Conservation (phyloP, 306 rosid species). For the Vicia sativa region DNA sequence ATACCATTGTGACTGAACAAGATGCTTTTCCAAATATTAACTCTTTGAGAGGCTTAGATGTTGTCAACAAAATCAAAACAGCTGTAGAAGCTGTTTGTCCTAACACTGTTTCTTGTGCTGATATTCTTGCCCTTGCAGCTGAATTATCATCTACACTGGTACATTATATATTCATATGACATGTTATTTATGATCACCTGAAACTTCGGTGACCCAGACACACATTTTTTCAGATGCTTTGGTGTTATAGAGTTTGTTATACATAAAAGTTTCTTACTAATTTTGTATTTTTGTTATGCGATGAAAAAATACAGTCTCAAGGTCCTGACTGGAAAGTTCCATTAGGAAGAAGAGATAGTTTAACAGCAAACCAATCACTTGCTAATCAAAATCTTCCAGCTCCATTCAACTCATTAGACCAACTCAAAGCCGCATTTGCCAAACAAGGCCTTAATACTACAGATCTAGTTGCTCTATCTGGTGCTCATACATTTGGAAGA, state of each 20-base stretch:
- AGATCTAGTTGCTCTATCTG: constrained; percentile 63
- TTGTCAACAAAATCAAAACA: constrained; percentile 54
- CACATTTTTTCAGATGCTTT: too few species aligned
- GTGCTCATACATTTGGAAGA: constrained; percentile 55
- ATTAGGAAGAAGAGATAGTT: constrained; percentile 58
- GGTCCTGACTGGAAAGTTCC: constrained; percentile 51
- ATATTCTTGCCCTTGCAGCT: constrained; percentile 61
- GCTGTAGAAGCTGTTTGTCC: constrained; percentile 56
- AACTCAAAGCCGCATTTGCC: constrained; percentile 32
- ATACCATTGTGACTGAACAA: constrained; percentile 54
- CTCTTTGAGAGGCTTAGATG: constrained; percentile 60
- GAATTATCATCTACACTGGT: constrained; percentile 49
- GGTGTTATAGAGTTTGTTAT: too few species aligned
- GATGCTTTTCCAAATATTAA: constrained; percentile 41
- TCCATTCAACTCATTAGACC: constrained; percentile 18
- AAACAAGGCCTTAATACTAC: constrained; percentile 44
- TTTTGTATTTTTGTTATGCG: not conserved
- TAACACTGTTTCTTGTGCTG: constrained; percentile 57
- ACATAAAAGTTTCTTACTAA: too few species aligned
- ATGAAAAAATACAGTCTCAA: constrained; percentile 29
- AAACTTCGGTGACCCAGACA: too few species aligned
- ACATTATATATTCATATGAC: too few species aligned
- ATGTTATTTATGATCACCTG: too few species aligned
- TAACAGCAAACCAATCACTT: constrained; percentile 40
- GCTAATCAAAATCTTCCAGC: constrained; percentile 46